Base-by-base conservation (phyloP, 148 eudicot genomes). In the Amaranthus cruentus region DNA sequence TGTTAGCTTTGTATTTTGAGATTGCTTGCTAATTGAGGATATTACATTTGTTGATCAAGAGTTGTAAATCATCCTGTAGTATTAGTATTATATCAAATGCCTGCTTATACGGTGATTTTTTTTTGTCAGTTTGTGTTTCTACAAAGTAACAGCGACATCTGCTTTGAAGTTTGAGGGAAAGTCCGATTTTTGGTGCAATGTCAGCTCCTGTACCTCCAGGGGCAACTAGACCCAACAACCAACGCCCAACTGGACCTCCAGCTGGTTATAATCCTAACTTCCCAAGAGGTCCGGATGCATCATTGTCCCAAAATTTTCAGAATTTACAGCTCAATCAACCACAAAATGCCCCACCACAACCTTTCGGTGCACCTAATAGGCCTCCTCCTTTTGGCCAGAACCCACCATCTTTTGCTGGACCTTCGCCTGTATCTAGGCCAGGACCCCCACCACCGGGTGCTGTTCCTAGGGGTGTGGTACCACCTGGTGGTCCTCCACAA, bases 371-470 rank as follows among this genome's bases (percentile, higher is more conserved):
- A 67, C 89, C 85, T 50, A 56, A 51, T 12, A 79, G 92, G 72
- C 87, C 89, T 2, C 77, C 84, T 15, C 88, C 90, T 57, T 81
- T 80, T 28, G 91, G 89, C 53, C 98, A 89, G 62, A 79, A 81
- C 8, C 81, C 91, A 63, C 81, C 92, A 43, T 83, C 84, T n/a
- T 86, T 79, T 55, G 75, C 83, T 3, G 89, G 90, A 55, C 78
- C 79, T 43, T 62, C 84, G 3, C 72, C 86, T 18, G 73, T 64
- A 53, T 63, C 83, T 69, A 90, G 91, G 68, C 97, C 97, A n/a
- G 91, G 98, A 49, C 84, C 89, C 4, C 92, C 91, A 2, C 95
- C 97, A 18, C 92, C 98, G 4, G 98, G 97, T 72, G 97, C 60
- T 14, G 72, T 88, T 81, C 89, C 91, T 11, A 85, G 96, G 79